Conservation (phyloP, 192 early-diverging fungal species). For the Linderina pennispora region DNA sequence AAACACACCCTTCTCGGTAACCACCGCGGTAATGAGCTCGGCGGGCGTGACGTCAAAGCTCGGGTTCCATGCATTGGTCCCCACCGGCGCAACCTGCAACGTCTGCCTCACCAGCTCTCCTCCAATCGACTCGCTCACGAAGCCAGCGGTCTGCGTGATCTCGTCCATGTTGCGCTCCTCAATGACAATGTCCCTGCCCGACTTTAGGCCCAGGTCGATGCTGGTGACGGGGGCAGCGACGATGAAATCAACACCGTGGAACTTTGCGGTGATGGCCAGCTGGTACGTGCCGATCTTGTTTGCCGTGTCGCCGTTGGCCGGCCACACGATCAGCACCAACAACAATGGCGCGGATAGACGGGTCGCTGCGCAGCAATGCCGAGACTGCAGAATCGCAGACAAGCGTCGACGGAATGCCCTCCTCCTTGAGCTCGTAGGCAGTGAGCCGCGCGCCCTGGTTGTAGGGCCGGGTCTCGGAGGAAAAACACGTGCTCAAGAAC, state of each 20-base stretch:
- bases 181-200: constrained; percentile 78
- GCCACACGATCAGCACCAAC: constrained; percentile 97
- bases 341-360: constrained; percentile 72
- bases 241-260: constrained; percentile 82
- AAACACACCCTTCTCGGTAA: constrained; percentile 85
- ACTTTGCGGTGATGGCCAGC: constrained; percentile 83
- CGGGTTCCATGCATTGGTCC: constrained; percentile 93
- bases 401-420: constrained; percentile 87
- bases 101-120: constrained; percentile 46
- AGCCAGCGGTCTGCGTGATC: constrained; percentile 53
- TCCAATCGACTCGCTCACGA: constrained; percentile 31
- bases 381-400: constrained; percentile 92
- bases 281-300: constrained; percentile 99
- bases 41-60: constrained; percentile 95
- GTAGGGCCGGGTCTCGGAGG: constrained; percentile 96
- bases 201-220: constrained; percentile 69
- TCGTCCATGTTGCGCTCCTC: constrained; percentile 76
- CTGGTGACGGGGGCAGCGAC: constrained; percentile 95
- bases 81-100: constrained; percentile 75
- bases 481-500: constrained; percentile 75
- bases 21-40: constrained; percentile 78
- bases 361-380: constrained; percentile 59
- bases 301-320: constrained; percentile 93
- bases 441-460: constrained; percentile 96
- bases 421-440: constrained; percentile 88